Evolutionary conservation across 2,329 filamentous ascomycete species (phyloP).

Genomic region (Calonectria honghensis): DNA sequence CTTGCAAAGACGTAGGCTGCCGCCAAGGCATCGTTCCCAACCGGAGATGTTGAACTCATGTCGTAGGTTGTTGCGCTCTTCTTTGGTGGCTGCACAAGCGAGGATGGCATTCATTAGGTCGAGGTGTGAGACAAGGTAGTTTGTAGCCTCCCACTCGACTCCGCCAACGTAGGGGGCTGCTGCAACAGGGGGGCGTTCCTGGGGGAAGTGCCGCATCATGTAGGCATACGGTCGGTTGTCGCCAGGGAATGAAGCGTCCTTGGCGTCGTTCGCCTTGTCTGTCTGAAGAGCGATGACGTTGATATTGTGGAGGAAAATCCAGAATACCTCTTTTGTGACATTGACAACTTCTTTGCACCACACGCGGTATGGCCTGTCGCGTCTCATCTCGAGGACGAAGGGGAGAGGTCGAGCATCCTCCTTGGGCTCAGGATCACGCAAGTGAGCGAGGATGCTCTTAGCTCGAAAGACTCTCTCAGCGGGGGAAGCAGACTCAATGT

Average conservation of each 20-base stretch:
- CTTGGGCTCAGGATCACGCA: conserved; percentile 85
- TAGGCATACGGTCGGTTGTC: conserved; percentile 71
- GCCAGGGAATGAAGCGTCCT: conserved; percentile 57
- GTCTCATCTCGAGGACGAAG: conserved; percentile 93
- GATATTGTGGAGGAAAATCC: conserved; percentile 97
- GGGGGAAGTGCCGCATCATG: conserved; percentile 85
- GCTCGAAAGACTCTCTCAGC: conserved; percentile 81
- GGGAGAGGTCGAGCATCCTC: conserved; percentile 85
- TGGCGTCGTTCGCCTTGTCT: conserved; percentile 57
- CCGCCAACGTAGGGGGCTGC: conserved; percentile 97
- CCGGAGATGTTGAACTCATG: conserved; percentile 86
- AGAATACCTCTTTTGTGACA: conserved; percentile 98
- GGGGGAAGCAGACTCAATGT: conserved; percentile 81
- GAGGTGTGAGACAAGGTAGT: conserved; percentile 93
- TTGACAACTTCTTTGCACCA: conserved; percentile 96
- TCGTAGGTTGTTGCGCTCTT: conserved; percentile 87
- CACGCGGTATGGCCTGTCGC: conserved; percentile 89
- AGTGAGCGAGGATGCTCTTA: conserved; percentile 83
- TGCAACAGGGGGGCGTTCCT: conserved; percentile 90
- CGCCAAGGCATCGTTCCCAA: conserved; percentile 92
- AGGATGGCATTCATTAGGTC: conserved; percentile 95
- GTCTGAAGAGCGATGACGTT: conserved; percentile 85
- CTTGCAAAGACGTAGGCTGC: conserved; percentile 91
- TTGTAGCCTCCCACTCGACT: conserved; percentile 99
- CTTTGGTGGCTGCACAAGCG: conserved; percentile 82